Evolutionary conservation across 2,329 filamentous ascomycete species (phyloP).

Genomic region (Sporothrix luriei): DNA sequence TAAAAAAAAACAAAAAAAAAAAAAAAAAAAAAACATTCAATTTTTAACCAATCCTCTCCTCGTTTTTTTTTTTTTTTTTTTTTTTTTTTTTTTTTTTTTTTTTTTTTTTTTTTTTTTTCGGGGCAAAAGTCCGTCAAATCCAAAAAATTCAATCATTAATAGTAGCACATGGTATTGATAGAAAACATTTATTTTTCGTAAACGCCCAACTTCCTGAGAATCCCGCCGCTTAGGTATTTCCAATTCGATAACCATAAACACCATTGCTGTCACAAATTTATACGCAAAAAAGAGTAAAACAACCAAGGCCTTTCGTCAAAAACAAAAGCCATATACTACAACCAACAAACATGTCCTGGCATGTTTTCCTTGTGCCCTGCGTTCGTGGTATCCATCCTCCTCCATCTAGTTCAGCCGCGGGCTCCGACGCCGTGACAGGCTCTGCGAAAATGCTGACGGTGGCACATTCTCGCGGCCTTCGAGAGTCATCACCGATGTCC

Average conservation of each 20-base stretch:
- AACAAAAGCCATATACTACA: background rate
- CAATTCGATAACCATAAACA: conserved; percentile 20
- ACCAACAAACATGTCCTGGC: background rate
- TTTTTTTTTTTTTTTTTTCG: too few species aligned
- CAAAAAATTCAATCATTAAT: background rate
- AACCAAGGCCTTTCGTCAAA: background rate
- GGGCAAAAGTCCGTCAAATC: too few species aligned
- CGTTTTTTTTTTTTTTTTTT: too few species aligned
- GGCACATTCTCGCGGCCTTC: conserved; percentile 59
- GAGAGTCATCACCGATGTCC: conserved; percentile 37
- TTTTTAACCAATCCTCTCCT: too few species aligned
- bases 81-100: too few species aligned
- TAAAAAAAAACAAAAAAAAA: too few species aligned
- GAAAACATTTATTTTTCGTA: background rate
- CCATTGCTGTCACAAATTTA: conserved; percentile 18
- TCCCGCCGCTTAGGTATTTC: conserved; percentile 3
- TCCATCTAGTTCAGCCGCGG: conserved; percentile 48
- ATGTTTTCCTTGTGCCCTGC: background rate
- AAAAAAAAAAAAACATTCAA: too few species aligned
- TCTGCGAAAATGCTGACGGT: conserved; percentile 50
- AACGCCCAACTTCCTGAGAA: background rate
- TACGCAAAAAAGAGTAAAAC: background rate
- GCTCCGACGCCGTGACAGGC: conserved; percentile 57
- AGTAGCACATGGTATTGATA: background rate
- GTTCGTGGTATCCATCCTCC: too few species aligned